Conservation (phyloP, 1,284 basidiomycete species). For the Trichosporon sp. region DNA sequence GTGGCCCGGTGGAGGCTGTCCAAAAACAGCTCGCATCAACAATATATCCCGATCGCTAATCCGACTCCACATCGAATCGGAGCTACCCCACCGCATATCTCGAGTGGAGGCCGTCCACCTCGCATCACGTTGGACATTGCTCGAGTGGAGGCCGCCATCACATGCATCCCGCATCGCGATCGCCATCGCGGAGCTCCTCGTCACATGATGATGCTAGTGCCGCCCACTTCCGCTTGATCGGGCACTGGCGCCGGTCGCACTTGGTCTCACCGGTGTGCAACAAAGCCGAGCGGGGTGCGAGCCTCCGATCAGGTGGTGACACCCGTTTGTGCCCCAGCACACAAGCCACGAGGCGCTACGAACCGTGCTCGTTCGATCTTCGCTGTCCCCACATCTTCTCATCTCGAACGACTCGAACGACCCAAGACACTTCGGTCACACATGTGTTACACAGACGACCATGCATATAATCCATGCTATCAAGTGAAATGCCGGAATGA, state of each 20-base stretch:
- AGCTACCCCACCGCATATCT: not conserved
- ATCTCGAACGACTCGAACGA: not conserved
- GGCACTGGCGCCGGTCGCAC: no score
- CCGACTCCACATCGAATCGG: not conserved
- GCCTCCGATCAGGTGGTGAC: not conserved
- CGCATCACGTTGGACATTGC: not conserved
- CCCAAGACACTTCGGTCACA: not conserved
- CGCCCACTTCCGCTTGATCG: not conserved
- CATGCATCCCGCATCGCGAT: not conserved
- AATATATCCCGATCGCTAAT: slow-evolving; percentile 1
- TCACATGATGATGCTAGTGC: not conserved
- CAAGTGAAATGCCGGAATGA: not conserved
- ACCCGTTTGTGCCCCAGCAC: not conserved
- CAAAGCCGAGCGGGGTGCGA: not conserved
- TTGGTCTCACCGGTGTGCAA: not conserved
- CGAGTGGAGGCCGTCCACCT: not conserved
- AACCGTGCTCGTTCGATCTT: not conserved
- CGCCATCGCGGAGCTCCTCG: not conserved
- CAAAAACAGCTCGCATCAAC: not conserved
- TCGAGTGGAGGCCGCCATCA: not conserved
- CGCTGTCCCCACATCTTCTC: not conserved
- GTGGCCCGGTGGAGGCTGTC: not conserved
- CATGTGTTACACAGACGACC: slow-evolving; percentile 1
- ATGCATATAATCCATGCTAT: slow-evolving; percentile 3
- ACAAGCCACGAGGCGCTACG: not conserved